phyloP scores from a whole-genome alignment of 495 filamentous ascomycete species.

The Letharia lupina region DNA sequence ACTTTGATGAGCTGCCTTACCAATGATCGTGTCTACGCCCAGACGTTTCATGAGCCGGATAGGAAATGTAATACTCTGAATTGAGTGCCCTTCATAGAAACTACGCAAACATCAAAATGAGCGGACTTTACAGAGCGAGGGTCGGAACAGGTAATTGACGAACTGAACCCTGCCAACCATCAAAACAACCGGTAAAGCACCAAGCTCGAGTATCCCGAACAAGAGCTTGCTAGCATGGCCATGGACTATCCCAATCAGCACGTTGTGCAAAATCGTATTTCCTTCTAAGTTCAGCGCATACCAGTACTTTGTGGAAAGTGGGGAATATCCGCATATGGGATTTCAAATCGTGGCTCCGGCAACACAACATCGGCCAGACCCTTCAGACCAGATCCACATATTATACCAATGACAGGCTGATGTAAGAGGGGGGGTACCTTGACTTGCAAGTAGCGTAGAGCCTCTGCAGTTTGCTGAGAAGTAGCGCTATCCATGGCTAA shows the following conservation, averaged over 20 bases:
- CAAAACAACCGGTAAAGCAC: slow-evolving; percentile 53
- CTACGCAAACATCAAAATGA: slow-evolving; percentile 32
- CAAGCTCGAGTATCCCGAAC: slow-evolving; percentile 52
- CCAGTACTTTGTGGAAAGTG: slow-evolving; percentile 59
- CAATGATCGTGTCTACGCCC: slow-evolving; percentile 55
- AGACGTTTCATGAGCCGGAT: slow-evolving; percentile 61
- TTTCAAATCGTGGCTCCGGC: slow-evolving; percentile 43
- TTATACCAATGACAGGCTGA: slow-evolving; percentile 54
- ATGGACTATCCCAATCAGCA: slow-evolving; percentile 38
- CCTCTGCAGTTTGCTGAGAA: slow-evolving; percentile 10
- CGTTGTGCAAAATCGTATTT: not conserved
- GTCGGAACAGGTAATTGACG: slow-evolving; percentile 31
- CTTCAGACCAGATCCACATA: slow-evolving; percentile 67
- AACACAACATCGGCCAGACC: slow-evolving; percentile 56
- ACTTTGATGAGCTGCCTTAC: slow-evolving; percentile 27
- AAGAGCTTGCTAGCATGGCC: slow-evolving; percentile 71
- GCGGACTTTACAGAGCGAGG: not conserved
- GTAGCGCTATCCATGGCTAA: slow-evolving; percentile 7
- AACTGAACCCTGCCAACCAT: slow-evolving; percentile 70
- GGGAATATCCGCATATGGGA: slow-evolving; percentile 55
- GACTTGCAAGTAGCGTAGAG: slow-evolving; percentile 8
- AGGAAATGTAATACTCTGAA: slow-evolving; percentile 60
- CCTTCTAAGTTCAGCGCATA: slow-evolving; percentile 29
- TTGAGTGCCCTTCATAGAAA: slow-evolving; percentile 69
- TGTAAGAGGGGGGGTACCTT: slow-evolving; percentile 39